Percentiles rank a stretch among this genome's conserved stretches.
Evolutionary conservation across 371 early-diverging fungal species (phyloP).

Genomic region (Amoeboradix gromovi): DNA sequence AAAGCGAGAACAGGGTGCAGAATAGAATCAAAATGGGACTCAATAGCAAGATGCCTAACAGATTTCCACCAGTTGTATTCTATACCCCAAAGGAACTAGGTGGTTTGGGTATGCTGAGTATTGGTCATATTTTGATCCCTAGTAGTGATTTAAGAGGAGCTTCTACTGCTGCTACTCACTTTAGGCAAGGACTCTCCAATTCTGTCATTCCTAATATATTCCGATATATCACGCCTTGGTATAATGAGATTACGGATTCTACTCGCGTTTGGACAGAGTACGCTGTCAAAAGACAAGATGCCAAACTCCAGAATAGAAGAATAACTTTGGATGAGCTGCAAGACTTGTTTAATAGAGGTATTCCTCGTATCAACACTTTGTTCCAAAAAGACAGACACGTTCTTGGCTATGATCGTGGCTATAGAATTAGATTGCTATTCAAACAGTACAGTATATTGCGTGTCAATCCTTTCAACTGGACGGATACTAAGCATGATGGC

Average conservation of each 20-base stretch:
- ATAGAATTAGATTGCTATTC: conserved; percentile 85
- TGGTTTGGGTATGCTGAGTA: conserved; percentile 93
- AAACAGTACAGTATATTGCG: conserved; percentile 85
- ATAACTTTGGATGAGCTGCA: conserved; percentile 85
- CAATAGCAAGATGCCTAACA: conserved; percentile 92
- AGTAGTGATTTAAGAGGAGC: conserved; percentile 87
- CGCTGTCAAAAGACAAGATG: conserved; percentile 82
- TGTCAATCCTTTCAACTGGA: conserved; percentile 90
- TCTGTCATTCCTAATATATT: conserved; percentile 86
- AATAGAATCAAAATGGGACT: conserved; percentile 96
- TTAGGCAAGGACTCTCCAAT: conserved; percentile 90
- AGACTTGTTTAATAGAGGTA: conserved; percentile 92
- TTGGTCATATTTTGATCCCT: conserved; percentile 90
- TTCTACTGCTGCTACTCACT: conserved; percentile 84
- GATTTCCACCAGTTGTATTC: conserved; percentile 93
- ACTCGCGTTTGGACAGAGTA: conserved; percentile 97
- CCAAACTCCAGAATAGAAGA: conserved; percentile 72
- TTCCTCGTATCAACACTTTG: conserved; percentile 92
- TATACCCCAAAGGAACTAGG: conserved; percentile 81
- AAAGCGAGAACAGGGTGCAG: conserved; percentile 84
- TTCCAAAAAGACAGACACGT: conserved; percentile 78
- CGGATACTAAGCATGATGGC: conserved; percentile 70
- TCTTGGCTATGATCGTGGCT: conserved; percentile 92
- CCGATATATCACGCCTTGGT: conserved; percentile 92
- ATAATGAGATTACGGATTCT: conserved; percentile 87